These are phyloP conservation scores for Chaetoscypha palmicola DNA, from an alignment of 2,329 filamentous ascomycete genomes.

Conservation along the genomic window DNA sequence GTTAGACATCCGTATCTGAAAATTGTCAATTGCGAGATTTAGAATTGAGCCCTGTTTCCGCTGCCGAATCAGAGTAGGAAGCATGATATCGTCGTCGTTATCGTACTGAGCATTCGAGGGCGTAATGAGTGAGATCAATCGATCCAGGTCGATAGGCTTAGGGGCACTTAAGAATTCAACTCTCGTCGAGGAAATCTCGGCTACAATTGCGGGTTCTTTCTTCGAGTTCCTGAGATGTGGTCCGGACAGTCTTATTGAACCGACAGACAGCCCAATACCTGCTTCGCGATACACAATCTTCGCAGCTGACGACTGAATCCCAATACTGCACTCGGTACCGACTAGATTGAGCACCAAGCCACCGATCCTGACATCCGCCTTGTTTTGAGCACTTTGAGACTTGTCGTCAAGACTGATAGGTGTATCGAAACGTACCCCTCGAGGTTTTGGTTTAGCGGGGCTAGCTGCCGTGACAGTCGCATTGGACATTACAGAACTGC, in stretches of 20 bases:
- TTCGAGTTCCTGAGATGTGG: conserved; percentile 52
- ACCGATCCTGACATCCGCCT: conserved; percentile 69
- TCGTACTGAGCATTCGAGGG: conserved; percentile 87
- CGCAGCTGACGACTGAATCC: conserved; percentile 70
- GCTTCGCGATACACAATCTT: conserved; percentile 72
- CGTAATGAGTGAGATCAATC: conserved; percentile 76
- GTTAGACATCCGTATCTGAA: conserved; percentile 56
- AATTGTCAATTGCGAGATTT: conserved; percentile 57
- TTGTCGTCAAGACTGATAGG: conserved; percentile 29
- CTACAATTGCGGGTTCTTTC: conserved; percentile 52
- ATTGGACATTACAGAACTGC: conserved; percentile 73
- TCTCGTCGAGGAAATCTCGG: conserved; percentile 58
- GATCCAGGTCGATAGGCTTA: conserved; percentile 72
- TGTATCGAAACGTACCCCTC: conserved; percentile 54
- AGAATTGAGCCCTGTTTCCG: conserved; percentile 79
- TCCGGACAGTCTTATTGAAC: conserved; percentile 66
- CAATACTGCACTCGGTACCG: conserved; percentile 68
- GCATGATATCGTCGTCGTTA: conserved; percentile 84
- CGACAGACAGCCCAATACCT: conserved; percentile 65
- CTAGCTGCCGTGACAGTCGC: conserved; percentile 43
- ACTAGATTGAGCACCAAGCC: conserved; percentile 71
- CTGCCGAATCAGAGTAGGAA: conserved; percentile 84
- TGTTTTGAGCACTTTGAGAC: conserved; percentile 36
- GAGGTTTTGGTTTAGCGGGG: conserved; percentile 37
- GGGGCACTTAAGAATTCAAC: conserved; percentile 68